Evolutionary conservation across 2,329 filamentous ascomycete genomes (phyloP), one percentile per base, ranked within the genome.

Genomic region (Purpureocillium takamizusanense): DNA sequence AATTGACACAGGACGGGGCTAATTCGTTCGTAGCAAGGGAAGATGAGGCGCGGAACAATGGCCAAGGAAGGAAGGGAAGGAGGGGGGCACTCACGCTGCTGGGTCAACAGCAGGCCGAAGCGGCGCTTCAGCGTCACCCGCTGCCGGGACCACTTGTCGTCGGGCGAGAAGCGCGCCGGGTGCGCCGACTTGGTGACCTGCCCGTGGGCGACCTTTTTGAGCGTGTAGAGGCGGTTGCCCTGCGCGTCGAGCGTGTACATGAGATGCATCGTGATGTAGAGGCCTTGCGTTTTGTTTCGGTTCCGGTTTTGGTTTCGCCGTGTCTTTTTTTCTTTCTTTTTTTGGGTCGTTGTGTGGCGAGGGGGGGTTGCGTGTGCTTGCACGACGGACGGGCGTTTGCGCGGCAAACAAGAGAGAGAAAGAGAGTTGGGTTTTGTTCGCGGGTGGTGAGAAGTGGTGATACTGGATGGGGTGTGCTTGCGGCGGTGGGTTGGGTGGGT

Each of bases 71-170:
- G n/a, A n/a, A n/a, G n/a, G n/a, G n/a, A n/a, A n/a, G n/a, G n/a
- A n/a, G n/a, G n/a, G n/a, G n/a, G n/a, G n/a, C n/a, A 67, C 69
- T 47, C 47, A 76, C 72, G 69, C 60, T 70, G 83, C 73, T 94
- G 86, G 38, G 85, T 92, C 61, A 95, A 69, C 45, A 97, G 78
- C 47, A 95, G 74, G 35, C 83, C 83, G 59, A 94, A 97, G 57
- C 92, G 77, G 71, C 86, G 88, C 81, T 95, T 95, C 55, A 97
- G 74, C 15, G 88, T 94, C 36, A 97, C 88, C 52, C 92, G 81
- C 69, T 97, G 90, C 59, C 87, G 85, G 56, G 88, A 95, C 76
- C 94, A 97, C 74, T 95, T 95, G 74, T 98, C 92, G 67, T 98
- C 92, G 47, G 92, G 92, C 34, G 87, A 95, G 74, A 97, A 98